Evolutionary conservation across 2,329 filamentous ascomycete species (phyloP).

Genomic region (Leptographium procerum): DNA sequence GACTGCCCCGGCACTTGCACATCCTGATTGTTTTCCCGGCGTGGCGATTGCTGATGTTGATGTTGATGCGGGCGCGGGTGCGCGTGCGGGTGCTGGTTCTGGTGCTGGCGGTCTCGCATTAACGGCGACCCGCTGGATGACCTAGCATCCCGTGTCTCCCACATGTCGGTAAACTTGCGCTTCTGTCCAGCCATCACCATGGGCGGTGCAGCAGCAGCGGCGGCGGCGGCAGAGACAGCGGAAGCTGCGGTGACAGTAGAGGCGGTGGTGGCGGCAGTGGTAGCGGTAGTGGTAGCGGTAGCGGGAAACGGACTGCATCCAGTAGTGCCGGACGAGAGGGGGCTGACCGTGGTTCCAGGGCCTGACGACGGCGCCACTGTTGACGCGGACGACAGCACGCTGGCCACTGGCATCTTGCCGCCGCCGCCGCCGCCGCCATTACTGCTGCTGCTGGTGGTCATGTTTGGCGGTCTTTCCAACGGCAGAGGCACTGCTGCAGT

Average conservation of each 20-base stretch:
- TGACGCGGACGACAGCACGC: neutral
- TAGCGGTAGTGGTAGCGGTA: too few species aligned
- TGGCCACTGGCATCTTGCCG: neutral
- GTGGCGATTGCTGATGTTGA: slow-evolving; percentile 3
- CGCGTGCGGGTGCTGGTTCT: neutral
- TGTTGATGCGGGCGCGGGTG: slow-evolving; percentile 1
- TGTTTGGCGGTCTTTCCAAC: neutral
- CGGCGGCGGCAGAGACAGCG: neutral
- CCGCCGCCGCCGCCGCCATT: too few species aligned
- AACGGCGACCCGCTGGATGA: slow-evolving; percentile 7
- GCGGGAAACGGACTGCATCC: neutral
- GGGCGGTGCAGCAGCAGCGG: slow-evolving; percentile 8
- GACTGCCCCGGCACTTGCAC: neutral
- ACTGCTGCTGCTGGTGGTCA: too few species aligned
- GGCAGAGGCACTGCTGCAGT: neutral
- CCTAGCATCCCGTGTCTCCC: slow-evolving; percentile 7
- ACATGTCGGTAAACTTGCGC: slow-evolving; percentile 24
- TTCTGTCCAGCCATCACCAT: slow-evolving; percentile 26
- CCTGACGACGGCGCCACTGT: neutral
- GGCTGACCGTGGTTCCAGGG: neutral
- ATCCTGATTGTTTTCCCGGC: neutral
- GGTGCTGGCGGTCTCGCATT: slow-evolving; percentile 2
- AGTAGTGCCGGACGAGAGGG: neutral
- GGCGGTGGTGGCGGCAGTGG: too few species aligned
- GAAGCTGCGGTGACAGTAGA: too few species aligned